Base-by-base conservation (phyloP, 495 filamentous ascomycete species). In the Hypoxylon cercidicola region DNA sequence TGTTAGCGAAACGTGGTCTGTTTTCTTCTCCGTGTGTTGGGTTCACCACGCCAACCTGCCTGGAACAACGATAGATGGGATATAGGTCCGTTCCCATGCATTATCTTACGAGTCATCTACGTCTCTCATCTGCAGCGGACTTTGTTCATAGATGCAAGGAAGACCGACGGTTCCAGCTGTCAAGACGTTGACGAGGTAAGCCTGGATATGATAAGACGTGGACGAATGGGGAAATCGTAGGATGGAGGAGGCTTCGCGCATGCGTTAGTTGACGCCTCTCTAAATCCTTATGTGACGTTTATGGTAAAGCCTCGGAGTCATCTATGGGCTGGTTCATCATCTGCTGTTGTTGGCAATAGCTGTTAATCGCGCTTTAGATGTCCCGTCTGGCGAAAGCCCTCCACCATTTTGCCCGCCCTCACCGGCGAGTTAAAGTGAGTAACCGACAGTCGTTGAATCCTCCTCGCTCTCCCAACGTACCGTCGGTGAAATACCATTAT, bases 211-310 rank as follows among this genome's bases (percentile, higher is more conserved):
- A n/a, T n/a, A 40, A 1, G 37, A 40, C 7, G 37, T 40, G 3
- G 13, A 40, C 37, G 37, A 40, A 40, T 40, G 37, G 37, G 37
- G 37, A n/a, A 15, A 43, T 15, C 9, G 30, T 32, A 43, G 40
- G 40, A 43, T 19, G 40, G 40, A 11, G 40, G 16, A 18, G 40
- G 40, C 16, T 20, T 43, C 8, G 5, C 13, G 37, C 37, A 16
- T 40, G 37, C 40, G 16, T 43, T 43, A 19, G 40, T 19, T 2
- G 16, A 43, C 40, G 40, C 40, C 40, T 43, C 40, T 19, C 20
- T 2, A 15, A 32, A 32, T 32, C 16, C 40, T 18, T 19, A 43
- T 25, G 16, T 41, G 16, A 16, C n/a, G 40, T 6, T 43, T 43
- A 3, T 43, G 37, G 37, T 2, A 40, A 40, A 43, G 37, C 12